A percentile compares a stretch with the other conserved stretches of the same genome.
Conservation (phyloP, 2,329 filamentous ascomycete genomes). For the Neofusicoccum cordaticola region DNA sequence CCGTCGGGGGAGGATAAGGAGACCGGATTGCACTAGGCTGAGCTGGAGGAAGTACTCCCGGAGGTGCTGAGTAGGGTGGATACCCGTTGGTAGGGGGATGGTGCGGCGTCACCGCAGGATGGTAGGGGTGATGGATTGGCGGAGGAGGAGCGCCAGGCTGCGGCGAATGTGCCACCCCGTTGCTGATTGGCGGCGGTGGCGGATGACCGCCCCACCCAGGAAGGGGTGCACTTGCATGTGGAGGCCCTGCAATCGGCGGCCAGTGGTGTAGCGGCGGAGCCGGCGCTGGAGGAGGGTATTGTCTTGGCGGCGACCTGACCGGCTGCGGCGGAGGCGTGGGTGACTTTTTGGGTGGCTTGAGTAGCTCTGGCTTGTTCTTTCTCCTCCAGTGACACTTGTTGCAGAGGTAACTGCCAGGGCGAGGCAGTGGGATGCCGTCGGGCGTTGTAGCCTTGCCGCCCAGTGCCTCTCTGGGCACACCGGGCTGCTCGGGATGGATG, state of each 20-base stretch:
- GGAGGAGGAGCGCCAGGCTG: slow-evolving; percentile 25
- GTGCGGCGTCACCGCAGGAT: slow-evolving; percentile 27
- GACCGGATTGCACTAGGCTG: slow-evolving; percentile 25
- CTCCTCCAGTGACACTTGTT: slow-evolving; percentile 50
- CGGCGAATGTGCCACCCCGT: slow-evolving; percentile 30
- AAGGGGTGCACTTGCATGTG: slow-evolving; percentile 27
- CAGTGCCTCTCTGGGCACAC: slow-evolving; percentile 22
- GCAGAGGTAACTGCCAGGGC: slow-evolving; percentile 38
- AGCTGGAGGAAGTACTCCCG: slow-evolving; percentile 29
- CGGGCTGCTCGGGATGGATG: slow-evolving; percentile 24
- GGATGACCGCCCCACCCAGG: slow-evolving; percentile 28
- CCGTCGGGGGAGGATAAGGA: slow-evolving; percentile 30
- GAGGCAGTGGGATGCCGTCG: slow-evolving; percentile 11
- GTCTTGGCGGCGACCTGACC: slow-evolving; percentile 31
- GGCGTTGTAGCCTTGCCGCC: slow-evolving; percentile 25
- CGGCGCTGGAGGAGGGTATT: slow-evolving; percentile 26
- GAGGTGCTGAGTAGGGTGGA: slow-evolving; percentile 29
- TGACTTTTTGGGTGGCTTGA: slow-evolving; percentile 29
- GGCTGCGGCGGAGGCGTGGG: slow-evolving; percentile 22
- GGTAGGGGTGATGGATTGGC: slow-evolving; percentile 30
- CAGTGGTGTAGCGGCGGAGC: slow-evolving; percentile 23
- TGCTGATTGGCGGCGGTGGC: slow-evolving; percentile 24
- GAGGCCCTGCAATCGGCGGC: slow-evolving; percentile 24
- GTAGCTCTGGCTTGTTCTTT: slow-evolving; percentile 32
- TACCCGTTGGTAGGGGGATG: slow-evolving; percentile 33